Conservation (phyloP, 805 yeast genomes). For the Hanseniaspora mollemarum region DNA sequence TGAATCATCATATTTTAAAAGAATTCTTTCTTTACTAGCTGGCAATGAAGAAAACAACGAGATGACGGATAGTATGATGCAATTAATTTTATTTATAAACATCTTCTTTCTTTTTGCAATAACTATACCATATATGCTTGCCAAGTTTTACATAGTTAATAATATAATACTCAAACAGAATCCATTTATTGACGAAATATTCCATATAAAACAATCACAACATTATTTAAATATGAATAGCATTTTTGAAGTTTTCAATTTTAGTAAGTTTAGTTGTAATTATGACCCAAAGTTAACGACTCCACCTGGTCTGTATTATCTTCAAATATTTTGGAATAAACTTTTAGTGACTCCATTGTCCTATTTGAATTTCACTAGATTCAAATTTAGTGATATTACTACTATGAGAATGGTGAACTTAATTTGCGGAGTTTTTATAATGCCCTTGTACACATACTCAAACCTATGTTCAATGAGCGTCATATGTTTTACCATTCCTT, state of each 20-base stretch:
- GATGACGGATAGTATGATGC: not conserved
- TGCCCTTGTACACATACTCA: conserved; percentile 40
- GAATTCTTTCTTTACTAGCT: not conserved
- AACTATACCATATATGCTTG: conserved; percentile 3
- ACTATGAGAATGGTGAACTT: conserved; percentile 50
- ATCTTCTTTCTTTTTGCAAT: not conserved
- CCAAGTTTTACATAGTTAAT: conserved; percentile 6
- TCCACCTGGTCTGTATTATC: conserved; percentile 78
- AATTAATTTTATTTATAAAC: not conserved
- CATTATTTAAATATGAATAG: conserved; percentile 53
- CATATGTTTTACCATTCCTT: conserved; percentile 35
- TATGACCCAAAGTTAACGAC: conserved; percentile 94
- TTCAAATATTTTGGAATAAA: conserved; percentile 33
- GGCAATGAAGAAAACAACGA: not conserved
- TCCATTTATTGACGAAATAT: conserved; percentile 52
- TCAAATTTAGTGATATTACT: conserved; percentile 25
- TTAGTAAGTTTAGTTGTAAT: conserved; percentile 10
- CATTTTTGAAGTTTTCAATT: conserved; percentile 17
- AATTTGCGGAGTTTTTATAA: conserved; percentile 46
- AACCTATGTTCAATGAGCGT: conserved; percentile 34
- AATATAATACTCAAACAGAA: conserved; percentile 4
- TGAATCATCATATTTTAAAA: not conserved
- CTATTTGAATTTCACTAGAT: conserved; percentile 12
- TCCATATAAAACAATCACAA: conserved; percentile 73
- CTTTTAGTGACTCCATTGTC: conserved; percentile 21